phyloP scores from a whole-genome alignment of 2,329 filamentous ascomycete species.

The Phoma sp. region DNA sequence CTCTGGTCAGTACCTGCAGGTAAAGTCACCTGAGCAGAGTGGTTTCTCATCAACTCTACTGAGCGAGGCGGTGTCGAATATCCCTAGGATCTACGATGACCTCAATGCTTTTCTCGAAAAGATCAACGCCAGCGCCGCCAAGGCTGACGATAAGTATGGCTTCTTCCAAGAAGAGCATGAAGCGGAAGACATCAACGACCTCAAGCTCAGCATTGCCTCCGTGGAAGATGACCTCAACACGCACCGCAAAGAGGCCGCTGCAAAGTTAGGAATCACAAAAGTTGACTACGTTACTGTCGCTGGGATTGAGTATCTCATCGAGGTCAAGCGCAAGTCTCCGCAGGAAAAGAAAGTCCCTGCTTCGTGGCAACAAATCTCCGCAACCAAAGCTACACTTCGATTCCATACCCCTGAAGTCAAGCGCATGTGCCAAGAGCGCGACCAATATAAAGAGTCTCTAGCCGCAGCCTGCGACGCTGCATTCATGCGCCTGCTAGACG shows the following conservation, averaged over 20 bases:
- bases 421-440: conserved; percentile 80
- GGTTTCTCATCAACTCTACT: conserved; percentile 77
- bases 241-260: conserved; percentile 74
- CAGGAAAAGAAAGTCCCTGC: conserved; percentile 88
- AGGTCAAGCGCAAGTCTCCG: conserved; percentile 74
- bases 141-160: conserved; percentile 86
- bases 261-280: conserved; percentile 72
- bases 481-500: conserved; percentile 72
- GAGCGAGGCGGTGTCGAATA: conserved; percentile 71
- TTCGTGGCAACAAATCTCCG: conserved; percentile 92
- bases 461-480: conserved; percentile 89
- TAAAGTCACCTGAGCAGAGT: conserved; percentile 69
- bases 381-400: conserved; percentile 88
- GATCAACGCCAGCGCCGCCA: conserved; percentile 84
- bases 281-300: conserved; percentile 83
- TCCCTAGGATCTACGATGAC: conserved; percentile 77
- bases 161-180: conserved; percentile 91
- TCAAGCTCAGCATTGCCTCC: conserved; percentile 91
- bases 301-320: conserved; percentile 93
- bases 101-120: conserved; percentile 79
- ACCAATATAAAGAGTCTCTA: conserved; percentile 92
- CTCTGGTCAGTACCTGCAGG: conserved; percentile 73
- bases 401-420: conserved; percentile 95
- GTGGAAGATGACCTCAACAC: conserved; percentile 88
- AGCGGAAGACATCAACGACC: conserved; percentile 84